Conservation (phyloP, 352 stramenopile genomes). For the Pythium pyrilobum region DNA sequence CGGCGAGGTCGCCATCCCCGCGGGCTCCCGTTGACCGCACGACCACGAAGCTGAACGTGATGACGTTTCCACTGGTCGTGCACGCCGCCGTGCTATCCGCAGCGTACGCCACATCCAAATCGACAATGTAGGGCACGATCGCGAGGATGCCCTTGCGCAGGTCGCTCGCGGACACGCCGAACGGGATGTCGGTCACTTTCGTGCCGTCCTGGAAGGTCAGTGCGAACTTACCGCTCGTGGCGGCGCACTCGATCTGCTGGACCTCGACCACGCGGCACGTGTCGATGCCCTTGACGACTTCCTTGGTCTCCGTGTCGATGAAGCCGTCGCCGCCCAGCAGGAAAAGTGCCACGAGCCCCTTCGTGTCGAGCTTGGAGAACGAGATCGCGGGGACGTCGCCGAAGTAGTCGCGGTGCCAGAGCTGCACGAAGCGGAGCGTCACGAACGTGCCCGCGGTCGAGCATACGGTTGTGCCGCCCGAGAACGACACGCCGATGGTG, state of each 20-base stretch:
- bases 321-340: constrained; percentile 44
- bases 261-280: constrained; percentile 57
- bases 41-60: constrained; percentile 62
- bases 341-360: constrained; percentile 40
- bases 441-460: constrained; percentile 53
- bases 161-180: constrained; percentile 30
- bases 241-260: constrained; percentile 56
- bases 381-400: constrained; percentile 58
- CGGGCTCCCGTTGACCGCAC: constrained; percentile 29
- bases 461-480: constrained; percentile 35
- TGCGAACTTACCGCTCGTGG: constrained; percentile 60
- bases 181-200: constrained; percentile 35
- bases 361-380: constrained; percentile 47
- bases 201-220: constrained; percentile 62
- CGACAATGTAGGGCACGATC: constrained; percentile 48
- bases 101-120: constrained; percentile 53
- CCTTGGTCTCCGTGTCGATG: constrained; percentile 57
- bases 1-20: constrained; percentile 49
- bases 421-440: constrained; percentile 44
- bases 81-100: constrained; percentile 31
- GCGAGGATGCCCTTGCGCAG: constrained; percentile 39
- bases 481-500: constrained; percentile 40
- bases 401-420: constrained; percentile 48
- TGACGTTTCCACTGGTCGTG: constrained; percentile 42
- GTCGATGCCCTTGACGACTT: constrained; percentile 67